These are phyloP conservation scores for Fusarium foetens DNA, from an alignment of 2,329 filamentous ascomycete genomes.

Conservation along the genomic window DNA sequence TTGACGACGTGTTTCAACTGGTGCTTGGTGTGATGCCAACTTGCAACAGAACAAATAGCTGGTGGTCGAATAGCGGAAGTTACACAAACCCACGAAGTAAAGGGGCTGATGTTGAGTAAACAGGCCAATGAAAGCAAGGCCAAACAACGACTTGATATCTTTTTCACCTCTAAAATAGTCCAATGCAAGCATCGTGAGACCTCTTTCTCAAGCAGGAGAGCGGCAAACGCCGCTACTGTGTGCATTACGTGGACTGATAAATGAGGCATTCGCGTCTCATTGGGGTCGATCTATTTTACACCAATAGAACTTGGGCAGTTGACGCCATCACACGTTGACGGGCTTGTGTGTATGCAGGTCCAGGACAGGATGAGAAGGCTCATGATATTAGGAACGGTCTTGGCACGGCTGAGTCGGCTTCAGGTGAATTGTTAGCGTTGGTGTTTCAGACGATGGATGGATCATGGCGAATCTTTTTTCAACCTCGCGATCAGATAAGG, in stretches of 20 bases:
- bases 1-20: background rate
- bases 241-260: slow-evolving; percentile 29
- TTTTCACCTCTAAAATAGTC: background rate
- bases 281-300: slow-evolving; percentile 11
- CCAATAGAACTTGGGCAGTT: slow-evolving; percentile 18
- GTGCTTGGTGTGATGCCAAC: background rate
- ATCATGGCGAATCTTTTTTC: background rate
- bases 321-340: slow-evolving; percentile 7
- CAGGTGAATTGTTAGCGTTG: background rate
- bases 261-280: slow-evolving; percentile 24
- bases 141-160: background rate
- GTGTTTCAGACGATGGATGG: slow-evolving; percentile 20
- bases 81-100: background rate
- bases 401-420: slow-evolving; percentile 30
- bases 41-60: background rate
- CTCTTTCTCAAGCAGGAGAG: background rate
- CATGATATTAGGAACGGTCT: slow-evolving; percentile 9
- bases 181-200: background rate
- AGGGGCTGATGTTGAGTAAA: background rate
- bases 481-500: slow-evolving; percentile 14
- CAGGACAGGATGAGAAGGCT: slow-evolving; percentile 4
- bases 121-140: background rate
- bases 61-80: background rate
- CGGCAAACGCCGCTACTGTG: slow-evolving; percentile 7
- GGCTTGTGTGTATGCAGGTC: slow-evolving; percentile 1